These are phyloP conservation scores for Chalciporus piperatus DNA, from an alignment of 768 basidiomycete genomes.

Conservation along the genomic window DNA sequence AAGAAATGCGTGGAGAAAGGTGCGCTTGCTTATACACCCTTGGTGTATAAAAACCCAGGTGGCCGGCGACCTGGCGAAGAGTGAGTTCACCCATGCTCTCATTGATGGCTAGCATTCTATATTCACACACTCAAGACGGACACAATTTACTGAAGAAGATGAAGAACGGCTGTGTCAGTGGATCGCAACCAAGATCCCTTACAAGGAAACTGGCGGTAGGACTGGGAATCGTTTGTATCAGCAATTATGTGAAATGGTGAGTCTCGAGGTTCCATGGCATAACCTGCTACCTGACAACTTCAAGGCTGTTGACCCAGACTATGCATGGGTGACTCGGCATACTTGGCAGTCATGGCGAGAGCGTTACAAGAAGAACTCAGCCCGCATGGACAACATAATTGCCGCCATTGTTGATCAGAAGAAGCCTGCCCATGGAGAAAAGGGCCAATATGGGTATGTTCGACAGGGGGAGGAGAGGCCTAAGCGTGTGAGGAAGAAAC, in stretches of 20 bases:
- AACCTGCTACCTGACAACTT: background rate
- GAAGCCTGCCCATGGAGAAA: slow-evolving; percentile 66
- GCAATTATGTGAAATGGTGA: slow-evolving; percentile 71
- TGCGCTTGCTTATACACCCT: slow-evolving; percentile 62
- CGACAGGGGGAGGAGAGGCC: slow-evolving; percentile 70
- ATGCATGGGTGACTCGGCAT: slow-evolving; percentile 75
- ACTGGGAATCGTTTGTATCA: slow-evolving; percentile 83
- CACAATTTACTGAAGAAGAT: slow-evolving; percentile 74
- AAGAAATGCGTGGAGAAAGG: slow-evolving; percentile 78
- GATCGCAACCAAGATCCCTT: slow-evolving; percentile 83
- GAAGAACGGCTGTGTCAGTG: slow-evolving; percentile 72
- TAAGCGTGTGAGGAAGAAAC: slow-evolving; percentile 54
- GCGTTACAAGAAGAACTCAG: slow-evolving; percentile 80
- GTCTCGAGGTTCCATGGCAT: slow-evolving; percentile 7
- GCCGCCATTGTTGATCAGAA: slow-evolving; percentile 65
- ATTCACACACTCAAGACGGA: slow-evolving; percentile 48
- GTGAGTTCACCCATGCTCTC: slow-evolving; percentile 37
- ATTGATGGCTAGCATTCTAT: background rate
- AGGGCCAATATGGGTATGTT: slow-evolving; percentile 81
- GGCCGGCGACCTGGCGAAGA: slow-evolving; percentile 80
- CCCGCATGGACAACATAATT: slow-evolving; percentile 64
- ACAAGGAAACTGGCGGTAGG: slow-evolving; percentile 76
- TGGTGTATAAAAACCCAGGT: slow-evolving; percentile 82
- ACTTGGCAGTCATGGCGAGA: slow-evolving; percentile 92
- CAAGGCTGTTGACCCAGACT: slow-evolving; percentile 67